Evolutionary conservation across 345 rosid genomes (phyloP), one percentile per base, ranked within the genome.

Genomic region (Adansonia digitata): DNA sequence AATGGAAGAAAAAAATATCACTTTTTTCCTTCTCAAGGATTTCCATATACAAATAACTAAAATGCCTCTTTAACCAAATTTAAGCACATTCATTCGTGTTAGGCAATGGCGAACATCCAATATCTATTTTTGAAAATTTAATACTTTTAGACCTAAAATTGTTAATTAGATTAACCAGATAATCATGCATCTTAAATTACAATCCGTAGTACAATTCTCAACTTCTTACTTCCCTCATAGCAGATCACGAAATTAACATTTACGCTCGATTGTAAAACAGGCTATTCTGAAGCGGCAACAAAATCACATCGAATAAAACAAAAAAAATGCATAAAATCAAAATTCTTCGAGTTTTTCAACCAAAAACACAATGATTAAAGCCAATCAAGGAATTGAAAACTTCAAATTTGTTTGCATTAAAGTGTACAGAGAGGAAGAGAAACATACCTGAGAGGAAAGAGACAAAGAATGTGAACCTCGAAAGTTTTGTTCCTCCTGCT

Each of bases 361-460:
- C 37, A 29, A 14, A 60, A 5, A 60, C 31, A 29, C 6, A 34
- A 31, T 2, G 15, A 17, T 18, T 18, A 61, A 62, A 35, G 15
- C 8, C 14, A 34, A 35, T 34, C 12, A 8, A 5, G 68, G 0
- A 35, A 35, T 18, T n/a, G n/a, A 5, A 63, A 17, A 9, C 4
- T 63, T 37, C n/a, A 43, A 45, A 66, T n/a, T 10, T 10, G 5
- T 39, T 6, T 5, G 48, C 22, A 66, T 22, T 15, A 10, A 69
- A 49, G 29, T 22, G 24, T 17, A 49, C 6, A 45, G 17, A 11
- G 43, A 42, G 15, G 27, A n/a, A 67, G 14, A 18, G 22, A 40
- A 65, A 29, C n/a, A n/a, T 43, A 82, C 90, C 65, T 74, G 73
- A 74, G 43, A 61, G n/a, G 31, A 73, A 67, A 61, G 35, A 27